Evolutionary conservation across 164 flowering plant species (phyloP), one percentile per base, ranked within the genome.

Genomic region (Chimonanthus praecox): DNA sequence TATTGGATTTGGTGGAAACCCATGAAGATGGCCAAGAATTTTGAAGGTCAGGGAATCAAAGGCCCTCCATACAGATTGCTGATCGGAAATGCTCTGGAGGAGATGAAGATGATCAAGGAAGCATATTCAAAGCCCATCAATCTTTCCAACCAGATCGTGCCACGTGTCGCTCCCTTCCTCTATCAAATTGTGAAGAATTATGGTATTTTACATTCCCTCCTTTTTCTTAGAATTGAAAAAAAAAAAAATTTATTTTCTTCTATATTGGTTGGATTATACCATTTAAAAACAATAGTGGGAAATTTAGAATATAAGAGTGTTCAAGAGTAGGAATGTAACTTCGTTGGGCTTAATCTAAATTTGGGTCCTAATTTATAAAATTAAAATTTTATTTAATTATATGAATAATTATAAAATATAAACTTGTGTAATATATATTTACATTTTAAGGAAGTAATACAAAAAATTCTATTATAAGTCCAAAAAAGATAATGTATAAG

Each of bases 1-100:
- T 68, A 76, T 68, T 82, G 80, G 80, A 62, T 80, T 5, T 83
- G 85, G 86, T 75, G 83, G 81, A 83, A 76, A 58, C 89, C 89
- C n/a, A 81, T 7, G 79, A 80, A 47, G 71, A 64, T 83, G 18
- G 87, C 82, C 72, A 81, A 47, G 73, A 65, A 47, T 2, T 67
- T 86, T 11, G 80, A 73, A 58, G 62, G 76, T 46, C 84, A 83
- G 70, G 86, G 89, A 2, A 68, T 84, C 44, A 58, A 7, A 4
- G 87, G 87, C 7, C 83, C 75, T 71, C 48, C 85, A 1, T 86
- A 86, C 76, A 70, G 64, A n/a, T 16, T 83, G 3, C 64, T 77
- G 46, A 50, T 62, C 69, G 88, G 88, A 0, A 82, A 86, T 72
- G 6, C 61, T 2, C 73, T 73, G 70, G 83, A 83, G 51, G 58